Evolutionary conservation across 106 monocot species (phyloP), one percentile per base, ranked within the genome.

Genomic region (Hemerocallis citrina): DNA sequence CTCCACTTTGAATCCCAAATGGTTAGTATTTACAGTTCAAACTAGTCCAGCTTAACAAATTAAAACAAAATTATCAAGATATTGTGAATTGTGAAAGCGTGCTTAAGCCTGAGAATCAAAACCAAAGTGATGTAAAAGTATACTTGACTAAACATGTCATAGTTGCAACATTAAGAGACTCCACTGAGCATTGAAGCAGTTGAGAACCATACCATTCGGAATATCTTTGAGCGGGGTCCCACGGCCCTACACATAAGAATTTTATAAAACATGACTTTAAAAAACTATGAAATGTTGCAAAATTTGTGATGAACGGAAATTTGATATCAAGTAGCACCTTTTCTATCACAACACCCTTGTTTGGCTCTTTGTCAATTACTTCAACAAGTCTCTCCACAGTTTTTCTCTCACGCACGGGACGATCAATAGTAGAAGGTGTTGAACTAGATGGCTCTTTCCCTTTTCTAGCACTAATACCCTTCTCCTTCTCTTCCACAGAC

Each of bases 381-480:
- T 90, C 95, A 34, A 96, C 95, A 61, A 96, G 63, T 62, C 95
- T 81, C 73, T 96, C 84, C 48, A 96, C 95, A 34, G 79, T 79
- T 70, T 86, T 90, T 57, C 95, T 96, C 75, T 96, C 95, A 40
- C 95, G 83, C 37, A 86, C 78, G 64, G 70, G 70, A 21, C 70
- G 70, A 11, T 70, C 70, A 30, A 60, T 70, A 52, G 70, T 52
- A 52, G 55, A 29, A 6, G 86, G 83, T 35, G 39, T 13, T 41
- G 21, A 19, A 31, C 19, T 49, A 15, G 19, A 23, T 31, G 10
- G 13, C 8, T 31, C 70, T 21, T 61, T 62, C 0, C 38, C 15
- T 31, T 59, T 59, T 38, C 43, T 69, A 4, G 48, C n/a, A 0
- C 67, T 35, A 24, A 27, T 25, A 55, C 62, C 55, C 58, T 36